Evolutionary conservation across 2,329 filamentous ascomycete genomes (phyloP).

Genomic region (Fusarium torreyae): DNA sequence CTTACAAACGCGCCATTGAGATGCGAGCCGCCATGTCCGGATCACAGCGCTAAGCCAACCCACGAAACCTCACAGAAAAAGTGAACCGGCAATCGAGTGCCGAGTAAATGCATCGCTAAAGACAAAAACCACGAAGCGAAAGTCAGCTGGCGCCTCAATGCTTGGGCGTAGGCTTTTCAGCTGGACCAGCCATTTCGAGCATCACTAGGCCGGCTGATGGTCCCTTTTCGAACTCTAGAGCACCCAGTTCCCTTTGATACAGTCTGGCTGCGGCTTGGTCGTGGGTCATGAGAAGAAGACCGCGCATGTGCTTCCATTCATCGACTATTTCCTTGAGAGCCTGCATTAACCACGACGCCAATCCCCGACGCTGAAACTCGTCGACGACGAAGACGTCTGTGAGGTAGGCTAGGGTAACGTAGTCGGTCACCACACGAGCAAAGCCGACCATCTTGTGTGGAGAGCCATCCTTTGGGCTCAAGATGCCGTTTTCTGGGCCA

Average conservation of each 20-base stretch:
- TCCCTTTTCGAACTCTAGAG: conserved; percentile 61
- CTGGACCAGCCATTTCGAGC: conserved; percentile 59
- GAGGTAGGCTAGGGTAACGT: conserved; percentile 76
- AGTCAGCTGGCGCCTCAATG: conserved; percentile 41
- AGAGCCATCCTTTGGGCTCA: conserved; percentile 51
- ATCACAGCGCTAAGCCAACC: conserved; percentile 46
- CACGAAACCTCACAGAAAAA: conserved; percentile 27
- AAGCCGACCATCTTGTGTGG: conserved; percentile 58
- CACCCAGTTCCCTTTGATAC: conserved; percentile 65
- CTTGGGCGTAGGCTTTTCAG: conserved; percentile 55
- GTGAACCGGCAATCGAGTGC: conserved; percentile 20
- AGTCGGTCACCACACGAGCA: conserved; percentile 76
- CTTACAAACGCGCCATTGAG: conserved; percentile 92
- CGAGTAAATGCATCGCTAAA: conserved; percentile 41
- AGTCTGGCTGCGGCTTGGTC: conserved; percentile 58
- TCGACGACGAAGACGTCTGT: conserved; percentile 78
- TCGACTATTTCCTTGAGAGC: conserved; percentile 71
- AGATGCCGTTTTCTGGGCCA: conserved; percentile 52
- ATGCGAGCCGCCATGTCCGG: conserved; percentile 63
- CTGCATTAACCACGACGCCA: conserved; percentile 76
- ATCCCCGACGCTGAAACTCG: conserved; percentile 71
- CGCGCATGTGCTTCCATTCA: conserved; percentile 72
- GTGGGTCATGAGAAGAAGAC: conserved; percentile 69
- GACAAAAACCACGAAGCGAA: conserved; percentile 33
- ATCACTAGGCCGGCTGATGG: conserved; percentile 58